Evolutionary conservation across 352 stramenopile species (phyloP).

Genomic region (Phytophthora aleatoria): DNA sequence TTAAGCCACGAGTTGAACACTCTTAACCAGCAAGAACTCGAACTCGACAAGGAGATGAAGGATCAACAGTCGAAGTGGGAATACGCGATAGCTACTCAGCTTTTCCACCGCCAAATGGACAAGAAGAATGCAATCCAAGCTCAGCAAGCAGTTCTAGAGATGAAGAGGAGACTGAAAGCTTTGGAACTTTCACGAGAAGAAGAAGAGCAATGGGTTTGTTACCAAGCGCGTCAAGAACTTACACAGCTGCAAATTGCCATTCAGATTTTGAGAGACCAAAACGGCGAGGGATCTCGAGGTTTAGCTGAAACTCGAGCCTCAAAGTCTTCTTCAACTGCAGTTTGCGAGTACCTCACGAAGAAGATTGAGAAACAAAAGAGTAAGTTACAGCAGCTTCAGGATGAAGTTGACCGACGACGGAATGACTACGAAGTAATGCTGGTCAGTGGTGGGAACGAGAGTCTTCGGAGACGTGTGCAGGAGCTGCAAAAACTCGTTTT

Average conservation of each 20-base stretch:
- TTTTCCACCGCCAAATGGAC: slow-evolving; percentile 55
- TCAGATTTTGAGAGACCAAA: slow-evolving; percentile 41
- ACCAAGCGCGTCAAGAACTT: slow-evolving; percentile 62
- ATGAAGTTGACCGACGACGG: slow-evolving; percentile 30
- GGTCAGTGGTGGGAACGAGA: slow-evolving; percentile 48
- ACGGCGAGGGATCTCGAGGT: slow-evolving; percentile 12
- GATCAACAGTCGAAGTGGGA: slow-evolving; percentile 45
- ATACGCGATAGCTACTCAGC: slow-evolving; percentile 50
- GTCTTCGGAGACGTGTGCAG: slow-evolving; percentile 53
- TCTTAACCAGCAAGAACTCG: slow-evolving; percentile 34
- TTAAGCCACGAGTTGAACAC: slow-evolving; percentile 31
- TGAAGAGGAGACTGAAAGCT: slow-evolving; percentile 41
- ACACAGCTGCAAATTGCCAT: slow-evolving; percentile 59
- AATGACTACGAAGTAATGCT: slow-evolving; percentile 50
- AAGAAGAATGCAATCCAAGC: slow-evolving; percentile 25
- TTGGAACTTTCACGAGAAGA: slow-evolving; percentile 58
- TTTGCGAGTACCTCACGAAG: slow-evolving; percentile 49
- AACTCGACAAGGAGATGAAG: slow-evolving; percentile 40
- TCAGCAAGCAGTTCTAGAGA: slow-evolving; percentile 34
- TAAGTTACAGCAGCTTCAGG: slow-evolving; percentile 49
- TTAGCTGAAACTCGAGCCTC: slow-evolving; percentile 18
- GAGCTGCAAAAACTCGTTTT: slow-evolving; percentile 78
- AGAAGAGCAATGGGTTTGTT: slow-evolving; percentile 61
- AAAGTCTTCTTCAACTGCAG: slow-evolving; percentile 28
- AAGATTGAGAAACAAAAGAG: slow-evolving; percentile 54